Evolutionary conservation across 1,284 basidiomycete genomes (phyloP), one percentile per base, ranked within the genome.

Genomic region (Mycena sp.): DNA sequence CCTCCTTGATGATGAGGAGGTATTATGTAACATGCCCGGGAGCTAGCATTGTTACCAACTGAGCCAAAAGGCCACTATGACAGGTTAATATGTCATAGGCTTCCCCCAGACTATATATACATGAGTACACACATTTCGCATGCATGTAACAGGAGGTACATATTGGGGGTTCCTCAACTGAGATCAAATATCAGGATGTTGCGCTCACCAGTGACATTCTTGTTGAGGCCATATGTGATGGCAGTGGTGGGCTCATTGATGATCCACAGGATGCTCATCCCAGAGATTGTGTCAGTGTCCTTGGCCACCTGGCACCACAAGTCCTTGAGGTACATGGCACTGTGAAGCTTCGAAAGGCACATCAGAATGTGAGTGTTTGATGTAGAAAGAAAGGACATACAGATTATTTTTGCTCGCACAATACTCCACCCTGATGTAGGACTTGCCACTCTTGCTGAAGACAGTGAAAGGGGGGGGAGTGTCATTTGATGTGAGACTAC

Each of bases 291-390:
- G 76, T 95, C 95, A 40, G 95, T 94, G 72, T 97, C 95, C 85
- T 96, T 97, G 71, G 95, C 97, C n/a, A 95, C 95, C 77, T 96
- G 94, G 94, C 95, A 93, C 79, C 96, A 95, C 37, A 95, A 96
- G 83, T 96, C 95, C 80, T 96, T 96, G 88, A 98, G 98, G 88
- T 98, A 97, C 69, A 95, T 94, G 49, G 95, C 95, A 96, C 94
- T 63, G 94, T 95, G 75, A 97, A 89, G 71, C 97, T 95, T 80
- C 88, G 76, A 97, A 85, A 67, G 83, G 87, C 57, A 80, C 81
- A 67, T 96, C 96, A 71, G 99, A 90, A 83, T 98, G 98, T 23
- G 96, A 92, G 84, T 99, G 96, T 46, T 96, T 96, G 60, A 89
- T 95, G 85, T 94, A 67, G 26, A 55, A 25, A 37, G 49, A 38